Evolutionary conservation across 169 alveolate genomes (phyloP).

Genomic region (Theileria annulata): DNA sequence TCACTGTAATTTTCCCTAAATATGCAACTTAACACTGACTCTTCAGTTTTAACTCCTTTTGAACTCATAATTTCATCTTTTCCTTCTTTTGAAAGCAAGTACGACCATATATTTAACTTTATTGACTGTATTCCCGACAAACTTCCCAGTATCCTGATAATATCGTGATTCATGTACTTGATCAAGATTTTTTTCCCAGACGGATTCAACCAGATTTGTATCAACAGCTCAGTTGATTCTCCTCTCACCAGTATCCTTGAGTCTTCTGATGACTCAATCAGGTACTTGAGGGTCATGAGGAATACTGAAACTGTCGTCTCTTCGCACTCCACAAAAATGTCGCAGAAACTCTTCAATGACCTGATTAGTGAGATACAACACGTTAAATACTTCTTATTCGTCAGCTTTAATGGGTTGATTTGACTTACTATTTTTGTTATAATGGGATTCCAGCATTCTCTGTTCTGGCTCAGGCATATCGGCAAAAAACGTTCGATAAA

Average conservation of each 20-base stretch:
- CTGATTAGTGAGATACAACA: constrained; percentile 42
- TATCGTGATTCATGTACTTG: constrained; percentile 41
- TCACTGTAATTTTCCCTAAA: neutral
- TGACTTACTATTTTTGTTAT: constrained; percentile 19
- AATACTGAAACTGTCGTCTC: constrained; percentile 41
- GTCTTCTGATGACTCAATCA: constrained; percentile 60
- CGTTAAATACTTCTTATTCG: constrained; percentile 25
- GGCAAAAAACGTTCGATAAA: constrained; percentile 59
- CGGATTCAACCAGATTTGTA: constrained; percentile 57
- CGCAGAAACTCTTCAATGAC: constrained; percentile 61
- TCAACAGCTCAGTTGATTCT: constrained; percentile 54
- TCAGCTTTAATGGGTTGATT: constrained; percentile 50
- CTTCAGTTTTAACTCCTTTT: neutral
- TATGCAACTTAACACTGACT: neutral
- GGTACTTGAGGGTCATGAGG: constrained; percentile 44
- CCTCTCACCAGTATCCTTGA: constrained; percentile 57
- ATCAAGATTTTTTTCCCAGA: constrained; percentile 40
- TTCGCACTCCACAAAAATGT: constrained; percentile 42
- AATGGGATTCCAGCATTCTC: constrained; percentile 42
- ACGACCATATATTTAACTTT: constrained; percentile 65
- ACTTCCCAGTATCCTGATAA: constrained; percentile 42
- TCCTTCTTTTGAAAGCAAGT: constrained; percentile 27
- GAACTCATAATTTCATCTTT: neutral
- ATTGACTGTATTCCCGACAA: constrained; percentile 66
- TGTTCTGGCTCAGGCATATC: constrained; percentile 52